Evolutionary conservation across 2,329 filamentous ascomycete species (phyloP), one percentile per base, ranked within the genome.

Genomic region (Fusarium mundagurra): DNA sequence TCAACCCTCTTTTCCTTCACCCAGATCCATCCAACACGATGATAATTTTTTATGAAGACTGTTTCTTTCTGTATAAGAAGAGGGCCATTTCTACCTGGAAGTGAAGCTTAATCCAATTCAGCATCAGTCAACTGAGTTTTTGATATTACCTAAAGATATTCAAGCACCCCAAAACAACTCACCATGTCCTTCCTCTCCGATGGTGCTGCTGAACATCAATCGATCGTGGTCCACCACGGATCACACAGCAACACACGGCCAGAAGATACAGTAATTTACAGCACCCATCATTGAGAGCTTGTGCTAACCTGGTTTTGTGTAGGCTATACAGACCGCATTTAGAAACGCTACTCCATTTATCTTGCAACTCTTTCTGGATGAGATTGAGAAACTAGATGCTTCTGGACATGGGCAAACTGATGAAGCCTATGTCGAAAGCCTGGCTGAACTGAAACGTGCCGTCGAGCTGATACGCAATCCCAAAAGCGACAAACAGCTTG

Each of bases 151-250:
- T 31, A 31, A 31, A 31, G 29, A 31, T 31, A 31, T 31, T 31
- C 29, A 31, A 17, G n/a, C n/a, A n/a, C n/a, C n/a, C n/a, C n/a
- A n/a, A n/a, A n/a, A 14, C 1, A 11, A 5, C 3, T 1, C 4
- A 6, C 6, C 9, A 22, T 29, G 13, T 31, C 20, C 12, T 14
- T 10, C 12, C 12, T 2, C 24, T 27, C 24, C 0, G 7, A 6
- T 13, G 2, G 17, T 20, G 4, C 11, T 27, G 11, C 8, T 18
- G 6, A 1, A 24, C 16, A 4, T 8, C 43, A 5, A 18, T 38
- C 36, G 9, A 10, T 5, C 17, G 1, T 3, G 17, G 9, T 9
- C 17, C 9, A 10, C 36, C 36, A 38, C 1, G 8, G 8, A 22
- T 22, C 27, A 6, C 12, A 5, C 27, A 10, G 6, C 13, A 8